Conservation (phyloP, 169 alveolate genomes). For the Plasmodium knowlesi region DNA sequence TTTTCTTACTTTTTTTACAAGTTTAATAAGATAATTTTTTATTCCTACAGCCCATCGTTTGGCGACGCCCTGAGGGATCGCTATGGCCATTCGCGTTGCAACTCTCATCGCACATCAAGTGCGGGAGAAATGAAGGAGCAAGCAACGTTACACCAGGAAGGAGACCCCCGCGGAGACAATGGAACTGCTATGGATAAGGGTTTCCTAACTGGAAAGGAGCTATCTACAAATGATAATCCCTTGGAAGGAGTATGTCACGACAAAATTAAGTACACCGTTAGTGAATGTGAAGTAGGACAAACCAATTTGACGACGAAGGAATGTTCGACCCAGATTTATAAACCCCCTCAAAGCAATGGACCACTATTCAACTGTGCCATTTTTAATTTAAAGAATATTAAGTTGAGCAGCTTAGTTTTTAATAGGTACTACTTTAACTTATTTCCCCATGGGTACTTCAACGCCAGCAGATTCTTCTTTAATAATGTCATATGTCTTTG, state of each 20-base stretch:
- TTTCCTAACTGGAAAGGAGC: not conserved
- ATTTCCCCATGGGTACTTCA: not conserved
- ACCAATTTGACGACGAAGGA: not conserved
- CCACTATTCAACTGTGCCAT: slow-evolving; percentile 33
- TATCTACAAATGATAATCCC: not conserved
- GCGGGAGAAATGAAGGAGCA: not conserved
- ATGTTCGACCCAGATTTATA: not conserved
- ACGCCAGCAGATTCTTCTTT: slow-evolving; percentile 45
- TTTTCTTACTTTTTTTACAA: slow-evolving; percentile 39
- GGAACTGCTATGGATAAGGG: not conserved
- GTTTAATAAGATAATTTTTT: slow-evolving; percentile 48
- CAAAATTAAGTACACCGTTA: not conserved
- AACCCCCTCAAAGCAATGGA: not conserved
- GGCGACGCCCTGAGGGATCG: slow-evolving; percentile 1
- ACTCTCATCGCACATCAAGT: not conserved
- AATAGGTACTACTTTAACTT: slow-evolving; percentile 4
- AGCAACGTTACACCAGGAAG: not conserved
- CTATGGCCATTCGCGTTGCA: not conserved
- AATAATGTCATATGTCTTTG: slow-evolving; percentile 62
- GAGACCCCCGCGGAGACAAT: not conserved
- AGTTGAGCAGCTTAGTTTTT: slow-evolving; percentile 36
- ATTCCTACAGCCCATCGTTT: slow-evolving; percentile 25
- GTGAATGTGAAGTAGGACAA: not conserved
- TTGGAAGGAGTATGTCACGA: not conserved
- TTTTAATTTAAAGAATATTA: slow-evolving; percentile 26